These are phyloP conservation scores for Gossypium turneri DNA, from an alignment of 345 rosid species.

Conservation along the genomic window DNA sequence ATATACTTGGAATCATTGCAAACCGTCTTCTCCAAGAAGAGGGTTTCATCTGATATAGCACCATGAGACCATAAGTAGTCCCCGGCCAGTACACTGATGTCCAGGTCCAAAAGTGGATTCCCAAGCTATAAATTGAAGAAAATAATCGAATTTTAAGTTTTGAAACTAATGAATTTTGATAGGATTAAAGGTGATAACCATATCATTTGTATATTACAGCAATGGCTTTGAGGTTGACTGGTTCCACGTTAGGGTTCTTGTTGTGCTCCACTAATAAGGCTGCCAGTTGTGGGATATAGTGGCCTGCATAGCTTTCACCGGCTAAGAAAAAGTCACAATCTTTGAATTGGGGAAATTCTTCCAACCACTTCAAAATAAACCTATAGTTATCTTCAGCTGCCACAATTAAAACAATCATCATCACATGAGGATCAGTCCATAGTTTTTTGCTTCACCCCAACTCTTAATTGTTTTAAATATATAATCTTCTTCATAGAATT, in stretches of 20 bases:
- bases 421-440: neutral
- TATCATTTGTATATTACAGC: slow-evolving; percentile 19
- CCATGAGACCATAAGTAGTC: slow-evolving; percentile 37
- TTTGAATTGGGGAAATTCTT: slow-evolving; percentile 32
- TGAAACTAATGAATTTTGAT: neutral
- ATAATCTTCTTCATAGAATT: no score
- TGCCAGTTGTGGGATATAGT: slow-evolving; percentile 38
- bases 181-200: neutral
- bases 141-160: neutral
- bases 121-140: slow-evolving; percentile 28
- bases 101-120: slow-evolving; percentile 39
- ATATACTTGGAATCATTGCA: slow-evolving; percentile 30
- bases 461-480: no score
- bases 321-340: slow-evolving; percentile 27
- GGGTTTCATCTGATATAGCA: slow-evolving; percentile 34
- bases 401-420: neutral
- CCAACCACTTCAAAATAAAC: slow-evolving; percentile 32
- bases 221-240: slow-evolving; percentile 34
- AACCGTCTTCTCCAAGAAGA: slow-evolving; percentile 24
- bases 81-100: slow-evolving; percentile 30
- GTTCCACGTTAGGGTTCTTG: slow-evolving; percentile 18
- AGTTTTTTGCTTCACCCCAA: no score
- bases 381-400: slow-evolving; percentile 34
- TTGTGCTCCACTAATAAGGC: slow-evolving; percentile 28
- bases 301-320: slow-evolving; percentile 48